These are phyloP conservation scores for Aphanomyces stellatus DNA, from an alignment of 352 stramenopile genomes.

Conservation along the genomic window DNA sequence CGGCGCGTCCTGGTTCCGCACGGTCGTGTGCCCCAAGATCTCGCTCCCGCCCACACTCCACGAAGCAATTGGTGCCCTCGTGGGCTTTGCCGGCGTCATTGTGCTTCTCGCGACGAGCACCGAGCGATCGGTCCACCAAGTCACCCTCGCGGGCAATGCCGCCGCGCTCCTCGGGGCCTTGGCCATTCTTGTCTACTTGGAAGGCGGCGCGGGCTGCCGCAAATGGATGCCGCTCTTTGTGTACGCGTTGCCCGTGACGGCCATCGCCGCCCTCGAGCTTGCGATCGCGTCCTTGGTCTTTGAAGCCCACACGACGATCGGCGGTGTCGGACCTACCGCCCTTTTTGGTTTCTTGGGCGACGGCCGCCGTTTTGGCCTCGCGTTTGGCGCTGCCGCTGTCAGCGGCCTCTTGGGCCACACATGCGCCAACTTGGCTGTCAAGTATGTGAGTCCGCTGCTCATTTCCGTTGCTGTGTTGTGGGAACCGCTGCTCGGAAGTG, in stretches of 20 bases:
- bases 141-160: conserved; percentile 1
- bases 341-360: conserved; percentile 9
- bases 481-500: not conserved
- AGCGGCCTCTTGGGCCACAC: not conserved
- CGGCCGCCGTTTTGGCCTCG: not conserved
- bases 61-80: not conserved
- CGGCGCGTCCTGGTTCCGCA: not conserved
- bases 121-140: not conserved
- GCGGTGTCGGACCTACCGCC: not conserved
- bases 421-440: conserved; percentile 1
- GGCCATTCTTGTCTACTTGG: conserved; percentile 4
- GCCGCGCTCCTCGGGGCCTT: conserved; percentile 1
- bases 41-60: not conserved
- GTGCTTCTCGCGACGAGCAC: not conserved
- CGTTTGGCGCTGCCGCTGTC: conserved; percentile 1
- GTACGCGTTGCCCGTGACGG: conserved; percentile 12
- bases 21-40: not conserved
- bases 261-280: not conserved
- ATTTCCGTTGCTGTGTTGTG: conserved; percentile 1
- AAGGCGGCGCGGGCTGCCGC: conserved; percentile 4
- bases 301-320: not conserved
- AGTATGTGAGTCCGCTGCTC: conserved; percentile 1
- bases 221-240: conserved; percentile 17
- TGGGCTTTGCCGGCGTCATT: conserved; percentile 10
- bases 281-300: not conserved